phyloP scores from a whole-genome alignment of 768 basidiomycete genomes.

The Cystoderma amianthinum region DNA sequence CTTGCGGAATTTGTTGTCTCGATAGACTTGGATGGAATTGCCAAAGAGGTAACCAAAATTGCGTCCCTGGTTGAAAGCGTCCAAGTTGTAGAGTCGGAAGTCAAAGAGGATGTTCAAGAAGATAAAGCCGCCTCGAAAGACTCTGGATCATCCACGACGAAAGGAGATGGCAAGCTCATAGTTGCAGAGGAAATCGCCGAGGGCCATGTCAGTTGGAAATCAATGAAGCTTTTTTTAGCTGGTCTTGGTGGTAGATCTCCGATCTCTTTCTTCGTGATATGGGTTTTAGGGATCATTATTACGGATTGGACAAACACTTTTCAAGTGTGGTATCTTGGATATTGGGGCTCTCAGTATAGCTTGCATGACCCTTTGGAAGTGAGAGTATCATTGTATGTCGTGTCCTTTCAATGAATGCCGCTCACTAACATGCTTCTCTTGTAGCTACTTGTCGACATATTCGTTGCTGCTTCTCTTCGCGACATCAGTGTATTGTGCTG shows the following conservation, averaged over 20 bases:
- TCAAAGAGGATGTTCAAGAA: conserved; percentile 18
- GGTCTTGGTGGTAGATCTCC: conserved; percentile 29
- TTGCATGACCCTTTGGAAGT: conserved; percentile 4
- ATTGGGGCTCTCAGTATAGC: conserved; percentile 40
- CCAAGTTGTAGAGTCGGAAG: conserved; percentile 23
- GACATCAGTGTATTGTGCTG: conserved; percentile 22
- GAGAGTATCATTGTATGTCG: not conserved
- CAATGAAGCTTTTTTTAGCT: conserved; percentile 28
- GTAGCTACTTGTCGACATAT: conserved; percentile 3
- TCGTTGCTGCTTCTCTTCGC: conserved; percentile 4
- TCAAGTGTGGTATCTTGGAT: conserved; percentile 38
- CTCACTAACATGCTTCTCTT: no score
- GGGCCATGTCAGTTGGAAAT: conserved; percentile 17
- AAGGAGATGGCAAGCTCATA: conserved; percentile 52
- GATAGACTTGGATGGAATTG: conserved; percentile 40
- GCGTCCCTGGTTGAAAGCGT: conserved; percentile 30
- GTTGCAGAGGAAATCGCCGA: conserved; percentile 56
- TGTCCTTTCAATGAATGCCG: no score
- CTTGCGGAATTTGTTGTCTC: conserved; percentile 50
- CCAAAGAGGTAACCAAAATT: conserved; percentile 24
- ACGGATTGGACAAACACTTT: conserved; percentile 15
- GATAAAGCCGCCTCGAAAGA: conserved; percentile 10
- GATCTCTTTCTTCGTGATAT: conserved; percentile 23
- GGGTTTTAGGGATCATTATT: conserved; percentile 15
- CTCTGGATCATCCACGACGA: conserved; percentile 12